Evolutionary conservation across 345 rosid species (phyloP).

Genomic region (Rhodamnia argentea): DNA sequence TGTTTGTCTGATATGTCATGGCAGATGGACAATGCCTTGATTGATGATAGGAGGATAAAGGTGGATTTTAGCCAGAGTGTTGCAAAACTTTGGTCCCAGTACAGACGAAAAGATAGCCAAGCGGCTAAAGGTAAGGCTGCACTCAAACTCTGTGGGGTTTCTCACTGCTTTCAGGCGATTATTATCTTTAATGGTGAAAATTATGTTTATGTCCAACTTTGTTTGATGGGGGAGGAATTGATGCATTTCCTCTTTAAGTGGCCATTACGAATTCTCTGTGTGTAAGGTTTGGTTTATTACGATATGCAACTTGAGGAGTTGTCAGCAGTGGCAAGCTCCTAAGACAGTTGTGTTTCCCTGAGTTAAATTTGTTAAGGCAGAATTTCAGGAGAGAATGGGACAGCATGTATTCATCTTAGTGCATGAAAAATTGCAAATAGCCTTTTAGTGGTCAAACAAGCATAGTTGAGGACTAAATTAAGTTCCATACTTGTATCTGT

Average conservation of each 20-base stretch:
- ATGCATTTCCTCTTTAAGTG: background rate
- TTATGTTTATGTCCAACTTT: background rate
- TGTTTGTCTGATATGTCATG: conserved; percentile 1
- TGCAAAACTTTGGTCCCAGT: conserved; percentile 78
- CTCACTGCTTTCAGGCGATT: background rate
- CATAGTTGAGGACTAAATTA: background rate
- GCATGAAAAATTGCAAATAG: background rate
- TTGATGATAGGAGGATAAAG: conserved; percentile 95
- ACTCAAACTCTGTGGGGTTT: background rate
- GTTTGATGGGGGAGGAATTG: background rate
- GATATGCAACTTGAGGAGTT: background rate
- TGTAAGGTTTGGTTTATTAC: background rate
- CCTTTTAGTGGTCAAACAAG: background rate
- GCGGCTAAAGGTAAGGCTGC: conserved; percentile 35
- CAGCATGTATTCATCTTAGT: background rate
- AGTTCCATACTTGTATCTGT: background rate
- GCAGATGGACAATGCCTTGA: conserved; percentile 97
- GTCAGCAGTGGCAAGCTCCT: background rate
- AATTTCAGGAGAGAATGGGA: background rate
- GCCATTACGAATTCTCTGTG: background rate
- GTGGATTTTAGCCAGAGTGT: conserved; percentile 99
- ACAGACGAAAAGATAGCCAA: conserved; percentile 46
- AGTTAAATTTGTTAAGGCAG: background rate
- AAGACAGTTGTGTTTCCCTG: background rate
- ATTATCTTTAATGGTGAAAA: background rate